Conservation (phyloP, 345 rosid genomes). For the Noccaea caerulescens region DNA sequence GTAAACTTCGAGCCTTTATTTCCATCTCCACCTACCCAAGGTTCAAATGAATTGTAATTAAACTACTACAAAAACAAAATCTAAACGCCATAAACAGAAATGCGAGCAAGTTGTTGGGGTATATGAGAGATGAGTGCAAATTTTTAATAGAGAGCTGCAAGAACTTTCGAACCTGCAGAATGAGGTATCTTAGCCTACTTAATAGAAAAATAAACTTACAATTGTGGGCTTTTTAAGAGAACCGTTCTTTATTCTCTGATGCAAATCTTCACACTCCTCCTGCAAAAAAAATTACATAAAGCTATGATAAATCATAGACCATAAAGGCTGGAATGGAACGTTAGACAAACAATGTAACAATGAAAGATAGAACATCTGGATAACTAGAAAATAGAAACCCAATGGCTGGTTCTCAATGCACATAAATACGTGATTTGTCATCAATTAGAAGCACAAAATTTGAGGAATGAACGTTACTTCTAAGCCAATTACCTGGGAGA, state of each 20-base stretch:
- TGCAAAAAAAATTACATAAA: constrained; percentile 46
- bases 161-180: constrained; percentile 2
- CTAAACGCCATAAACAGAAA: constrained; percentile 18
- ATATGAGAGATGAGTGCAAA: constrained; percentile 2
- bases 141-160: constrained; percentile 22
- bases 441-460: background rate
- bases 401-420: constrained; percentile 4
- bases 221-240: constrained; percentile 62
- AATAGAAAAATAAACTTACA: constrained; percentile 54
- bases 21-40: constrained; percentile 66
- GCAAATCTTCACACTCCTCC: constrained; percentile 88
- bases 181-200: background rate
- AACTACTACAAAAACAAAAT: constrained; percentile 26
- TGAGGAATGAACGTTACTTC: background rate
- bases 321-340: constrained; percentile 2
- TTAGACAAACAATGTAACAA: background rate
- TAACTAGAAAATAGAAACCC: constrained; percentile 2
- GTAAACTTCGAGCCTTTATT: constrained; percentile 64
- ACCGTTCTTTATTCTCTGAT: constrained; percentile 56
- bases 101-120: constrained; percentile 6
- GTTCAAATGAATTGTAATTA: constrained; percentile 32
- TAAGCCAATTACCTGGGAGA: constrained; percentile 61
- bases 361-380: background rate
- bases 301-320: constrained; percentile 18
- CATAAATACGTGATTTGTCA: constrained; percentile 3